A percentile compares a stretch with the other conserved stretches of the same genome.
Conservation (phyloP, 177 flowering plant species). For the Vitis hybrid region DNA sequence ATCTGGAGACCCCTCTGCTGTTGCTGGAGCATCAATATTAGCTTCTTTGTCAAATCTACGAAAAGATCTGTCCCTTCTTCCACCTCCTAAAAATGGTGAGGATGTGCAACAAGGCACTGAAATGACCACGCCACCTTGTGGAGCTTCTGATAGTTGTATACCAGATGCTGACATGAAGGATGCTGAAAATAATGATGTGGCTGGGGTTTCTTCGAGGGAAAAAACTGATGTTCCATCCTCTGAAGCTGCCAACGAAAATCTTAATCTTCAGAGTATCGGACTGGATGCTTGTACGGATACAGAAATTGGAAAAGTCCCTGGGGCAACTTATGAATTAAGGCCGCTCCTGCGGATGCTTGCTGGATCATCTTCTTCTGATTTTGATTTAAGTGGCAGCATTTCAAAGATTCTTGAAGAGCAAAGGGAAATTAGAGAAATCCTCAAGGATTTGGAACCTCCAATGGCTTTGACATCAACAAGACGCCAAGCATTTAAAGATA, state of each 20-base stretch:
- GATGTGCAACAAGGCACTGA: constrained; percentile 45
- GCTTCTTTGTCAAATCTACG: constrained; percentile 62
- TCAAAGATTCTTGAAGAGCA: constrained; percentile 54
- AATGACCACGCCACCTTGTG: constrained; percentile 37
- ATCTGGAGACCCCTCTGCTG: constrained; percentile 65
- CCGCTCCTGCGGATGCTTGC: constrained; percentile 53
- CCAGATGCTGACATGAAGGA: constrained; percentile 61
- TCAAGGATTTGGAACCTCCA: constrained; percentile 47
- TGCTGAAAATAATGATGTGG: constrained; percentile 33
- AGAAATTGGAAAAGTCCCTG: constrained; percentile 41
- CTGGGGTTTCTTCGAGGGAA: constrained; percentile 41
- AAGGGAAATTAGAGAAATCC: constrained; percentile 41
- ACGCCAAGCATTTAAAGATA: constrained; percentile 69
- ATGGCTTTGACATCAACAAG: constrained; percentile 37
- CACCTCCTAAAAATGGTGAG: constrained; percentile 39
- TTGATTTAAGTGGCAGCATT: constrained; percentile 44
- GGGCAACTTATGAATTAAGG: constrained; percentile 39
- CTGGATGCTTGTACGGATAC: constrained; percentile 43
- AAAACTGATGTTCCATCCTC: constrained; percentile 37
- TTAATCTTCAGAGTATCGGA: constrained; percentile 39
- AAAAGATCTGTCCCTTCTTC: constrained; percentile 48
- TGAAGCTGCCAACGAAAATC: constrained; percentile 38
- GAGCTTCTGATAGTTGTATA: constrained; percentile 36
- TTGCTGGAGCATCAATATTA: constrained; percentile 77
- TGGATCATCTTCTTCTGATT: constrained; percentile 41